A percentile compares a stretch with the other conserved stretches of the same genome.
Conservation (phyloP, 805 yeast genomes). For the Sugiyamaella mastotermitis region DNA sequence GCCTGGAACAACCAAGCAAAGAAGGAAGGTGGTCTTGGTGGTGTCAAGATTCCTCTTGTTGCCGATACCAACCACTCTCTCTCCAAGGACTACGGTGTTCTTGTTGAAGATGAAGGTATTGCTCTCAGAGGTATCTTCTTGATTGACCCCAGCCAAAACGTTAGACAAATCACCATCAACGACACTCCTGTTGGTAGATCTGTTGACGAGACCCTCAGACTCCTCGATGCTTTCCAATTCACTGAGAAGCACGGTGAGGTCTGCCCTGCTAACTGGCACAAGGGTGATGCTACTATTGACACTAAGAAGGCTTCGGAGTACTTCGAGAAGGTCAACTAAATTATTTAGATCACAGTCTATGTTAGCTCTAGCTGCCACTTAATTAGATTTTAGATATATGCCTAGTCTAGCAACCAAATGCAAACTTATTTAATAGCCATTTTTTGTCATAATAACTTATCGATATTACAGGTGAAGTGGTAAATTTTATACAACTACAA, state of each 20-base stretch:
- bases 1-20: constrained; percentile 98
- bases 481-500: no score
- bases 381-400: no score
- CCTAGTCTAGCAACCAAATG: no score
- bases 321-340: constrained; percentile 56
- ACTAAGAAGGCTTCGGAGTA: constrained; percentile 73
- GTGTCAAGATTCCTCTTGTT: constrained; percentile 86
- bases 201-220: constrained; percentile 96
- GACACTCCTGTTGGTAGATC: constrained; percentile 99
- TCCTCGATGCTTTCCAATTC: constrained; percentile 99
- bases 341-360: not conserved
- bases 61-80: constrained; percentile 97
- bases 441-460: no score
- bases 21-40: constrained; percentile 98
- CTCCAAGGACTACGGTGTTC: constrained; percentile 95
- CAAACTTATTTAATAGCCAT: no score
- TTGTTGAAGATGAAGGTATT: constrained; percentile 92
- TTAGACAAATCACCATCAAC: constrained; percentile 97
- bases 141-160: constrained; percentile 90
- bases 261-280: constrained; percentile 99
- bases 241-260: constrained; percentile 99
- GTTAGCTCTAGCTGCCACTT: no score
- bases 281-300: constrained; percentile 88
- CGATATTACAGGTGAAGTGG: no score
- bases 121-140: constrained; percentile 97